A percentile compares a stretch with the other conserved stretches of the same genome.
These are phyloP conservation scores for Hura crepitans DNA, from an alignment of 441 rosid genomes.

Conservation along the genomic window DNA sequence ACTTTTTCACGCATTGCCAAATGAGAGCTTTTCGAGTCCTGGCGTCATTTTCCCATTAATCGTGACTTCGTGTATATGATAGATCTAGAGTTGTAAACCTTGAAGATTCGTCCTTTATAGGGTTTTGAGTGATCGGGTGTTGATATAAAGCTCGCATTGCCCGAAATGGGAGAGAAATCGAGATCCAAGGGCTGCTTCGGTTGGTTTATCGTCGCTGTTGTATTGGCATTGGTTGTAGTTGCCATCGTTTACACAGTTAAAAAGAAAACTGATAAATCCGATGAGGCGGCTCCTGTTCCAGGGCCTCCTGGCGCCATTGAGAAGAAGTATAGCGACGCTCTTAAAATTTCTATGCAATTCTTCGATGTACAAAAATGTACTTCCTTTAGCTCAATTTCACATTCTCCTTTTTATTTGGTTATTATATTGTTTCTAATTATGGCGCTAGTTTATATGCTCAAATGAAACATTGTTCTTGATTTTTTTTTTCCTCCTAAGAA, in stretches of 20 bases:
- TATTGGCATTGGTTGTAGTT: constrained; percentile 48
- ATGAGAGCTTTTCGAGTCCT: constrained; percentile 16
- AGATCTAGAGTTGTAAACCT: not conserved
- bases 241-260: constrained; percentile 51
- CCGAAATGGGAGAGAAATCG: constrained; percentile 50
- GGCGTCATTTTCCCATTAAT: not conserved
- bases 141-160: constrained; percentile 8
- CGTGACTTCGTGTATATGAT: too few relatives aligned
- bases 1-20: not conserved
- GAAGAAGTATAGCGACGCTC: constrained; percentile 73
- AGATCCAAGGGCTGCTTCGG: constrained; percentile 59
- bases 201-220: constrained; percentile 45
- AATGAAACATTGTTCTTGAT: too few relatives aligned
- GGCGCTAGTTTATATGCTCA: not conserved
- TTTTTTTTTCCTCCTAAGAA: too few relatives aligned
- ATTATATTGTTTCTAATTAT: not conserved
- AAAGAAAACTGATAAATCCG: constrained; percentile 40
- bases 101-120: not conserved
- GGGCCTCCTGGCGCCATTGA: constrained; percentile 79
- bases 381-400: not conserved
- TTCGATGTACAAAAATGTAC: constrained; percentile 88
- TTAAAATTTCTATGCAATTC: constrained; percentile 70
- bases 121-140: not conserved
- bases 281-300: constrained; percentile 39
- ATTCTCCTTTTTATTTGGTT: not conserved